Conservation (phyloP, 2,329 filamentous ascomycete species). For the Dactylellina cionopaga region DNA sequence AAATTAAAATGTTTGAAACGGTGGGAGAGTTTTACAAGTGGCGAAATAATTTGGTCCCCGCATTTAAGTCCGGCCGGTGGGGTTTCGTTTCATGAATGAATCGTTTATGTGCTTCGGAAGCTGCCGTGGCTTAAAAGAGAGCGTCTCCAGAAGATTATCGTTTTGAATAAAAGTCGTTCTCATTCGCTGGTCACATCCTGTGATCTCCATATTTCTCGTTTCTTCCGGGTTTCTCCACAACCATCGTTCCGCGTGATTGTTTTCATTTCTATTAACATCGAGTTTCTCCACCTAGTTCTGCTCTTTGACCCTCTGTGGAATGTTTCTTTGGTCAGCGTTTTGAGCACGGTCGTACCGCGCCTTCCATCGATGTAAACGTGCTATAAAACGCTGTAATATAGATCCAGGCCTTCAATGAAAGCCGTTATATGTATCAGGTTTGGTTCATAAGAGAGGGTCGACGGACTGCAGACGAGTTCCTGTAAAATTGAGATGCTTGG, state of each 20-base stretch:
- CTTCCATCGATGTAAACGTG: slow-evolving; percentile 1
- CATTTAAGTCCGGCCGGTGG: not conserved
- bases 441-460: too few relatives aligned
- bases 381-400: slow-evolving; percentile 14
- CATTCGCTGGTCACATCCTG: slow-evolving; percentile 20
- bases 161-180: slow-evolving; percentile 5
- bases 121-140: slow-evolving; percentile 45
- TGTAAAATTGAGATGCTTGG: too few relatives aligned
- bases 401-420: not conserved
- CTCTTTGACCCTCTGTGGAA: slow-evolving; percentile 17
- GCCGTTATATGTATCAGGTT: slow-evolving; percentile 38
- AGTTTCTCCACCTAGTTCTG: slow-evolving; percentile 26
- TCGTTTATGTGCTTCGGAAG: slow-evolving; percentile 19
- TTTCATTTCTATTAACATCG: slow-evolving; percentile 20
- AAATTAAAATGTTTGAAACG: too few relatives aligned
- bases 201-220: slow-evolving; percentile 28
- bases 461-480: too few relatives aligned
- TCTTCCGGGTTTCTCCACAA: slow-evolving; percentile 31
- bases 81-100: slow-evolving; percentile 49
- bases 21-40: not conserved
- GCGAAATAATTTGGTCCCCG: not conserved
- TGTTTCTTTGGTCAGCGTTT: not conserved
- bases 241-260: slow-evolving; percentile 48
- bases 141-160: not conserved
- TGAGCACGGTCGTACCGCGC: slow-evolving; percentile 10